Conservation (phyloP, 2,329 filamentous ascomycete genomes). For the Aspergillus quadrilineatus region DNA sequence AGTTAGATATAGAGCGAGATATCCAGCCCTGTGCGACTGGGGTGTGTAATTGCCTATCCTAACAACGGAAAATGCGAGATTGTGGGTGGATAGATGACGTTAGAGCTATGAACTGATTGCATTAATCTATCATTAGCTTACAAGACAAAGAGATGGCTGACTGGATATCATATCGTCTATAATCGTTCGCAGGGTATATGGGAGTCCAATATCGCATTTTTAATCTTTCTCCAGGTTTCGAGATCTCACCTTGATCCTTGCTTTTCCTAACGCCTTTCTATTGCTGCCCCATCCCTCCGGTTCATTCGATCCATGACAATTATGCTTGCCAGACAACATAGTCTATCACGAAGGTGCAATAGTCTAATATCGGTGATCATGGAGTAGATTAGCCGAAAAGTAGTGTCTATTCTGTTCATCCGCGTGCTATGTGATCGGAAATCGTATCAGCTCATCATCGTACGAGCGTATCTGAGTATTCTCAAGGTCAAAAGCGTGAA, state of each 20-base stretch:
- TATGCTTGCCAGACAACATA: not conserved
- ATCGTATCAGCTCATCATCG: conserved; percentile 14
- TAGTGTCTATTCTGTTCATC: conserved; percentile 8
- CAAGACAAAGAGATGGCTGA: conserved; percentile 7
- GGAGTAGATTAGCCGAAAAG: not conserved
- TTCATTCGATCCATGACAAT: not conserved
- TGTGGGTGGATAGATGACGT: not conserved
- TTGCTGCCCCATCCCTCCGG: not conserved
- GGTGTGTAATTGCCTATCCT: conserved; percentile 33
- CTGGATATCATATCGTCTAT: conserved; percentile 10
- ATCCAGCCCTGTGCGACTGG: conserved; percentile 43
- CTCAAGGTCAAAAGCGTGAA: not conserved
- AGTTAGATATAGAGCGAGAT: conserved; percentile 50
- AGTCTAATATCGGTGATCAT: not conserved
- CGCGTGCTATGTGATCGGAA: not conserved
- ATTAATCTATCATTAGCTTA: conserved; percentile 4
- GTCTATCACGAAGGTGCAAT: not conserved
- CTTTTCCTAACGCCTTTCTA: too few relatives aligned
- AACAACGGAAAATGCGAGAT: not conserved
- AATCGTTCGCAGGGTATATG: not conserved
- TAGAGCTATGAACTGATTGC: not conserved
- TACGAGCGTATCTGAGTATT: not conserved
- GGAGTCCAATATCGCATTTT: not conserved
- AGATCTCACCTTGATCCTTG: not conserved
- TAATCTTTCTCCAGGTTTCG: not conserved